These are phyloP conservation scores for Pythium vanterpoolii DNA, from an alignment of 352 stramenopile species.

Conservation along the genomic window DNA sequence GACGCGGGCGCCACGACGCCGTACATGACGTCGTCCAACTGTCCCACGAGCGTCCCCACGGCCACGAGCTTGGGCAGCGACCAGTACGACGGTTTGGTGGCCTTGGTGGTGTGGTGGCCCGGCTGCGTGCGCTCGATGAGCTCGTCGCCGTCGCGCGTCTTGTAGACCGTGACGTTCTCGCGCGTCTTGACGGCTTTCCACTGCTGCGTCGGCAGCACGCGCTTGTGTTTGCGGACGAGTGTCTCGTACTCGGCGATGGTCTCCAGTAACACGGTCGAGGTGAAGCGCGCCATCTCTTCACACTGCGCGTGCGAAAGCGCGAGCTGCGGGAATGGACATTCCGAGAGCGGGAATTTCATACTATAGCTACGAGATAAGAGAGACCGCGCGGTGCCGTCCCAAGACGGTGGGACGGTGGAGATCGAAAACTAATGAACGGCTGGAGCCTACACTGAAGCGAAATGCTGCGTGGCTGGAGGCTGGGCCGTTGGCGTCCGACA, in stretches of 20 bases:
- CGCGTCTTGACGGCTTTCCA: slow-evolving; percentile 13
- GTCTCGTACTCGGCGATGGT: slow-evolving; percentile 4
- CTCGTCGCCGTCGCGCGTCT: neutral
- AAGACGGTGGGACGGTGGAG: too few relatives aligned
- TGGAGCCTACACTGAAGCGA: too few relatives aligned
- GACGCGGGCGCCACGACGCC: slow-evolving; percentile 28
- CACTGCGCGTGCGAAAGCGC: neutral
- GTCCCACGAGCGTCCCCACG: slow-evolving; percentile 11
- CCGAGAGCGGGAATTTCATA: slow-evolving; percentile 7
- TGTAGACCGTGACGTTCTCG: slow-evolving; percentile 9
- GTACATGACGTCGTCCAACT: slow-evolving; percentile 16
- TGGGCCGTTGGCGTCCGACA: too few relatives aligned
- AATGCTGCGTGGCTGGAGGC: too few relatives aligned
- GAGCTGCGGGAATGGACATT: slow-evolving; percentile 9
- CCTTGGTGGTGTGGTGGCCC: neutral
- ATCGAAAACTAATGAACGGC: neutral
- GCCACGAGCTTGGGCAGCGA: slow-evolving; percentile 3
- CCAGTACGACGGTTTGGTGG: neutral
- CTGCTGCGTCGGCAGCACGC: neutral
- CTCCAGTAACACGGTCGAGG: neutral
- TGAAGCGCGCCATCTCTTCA: slow-evolving; percentile 1
- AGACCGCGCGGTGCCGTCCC: neutral
- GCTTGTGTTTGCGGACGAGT: neutral
- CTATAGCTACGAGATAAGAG: neutral
- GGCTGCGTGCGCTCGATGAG: neutral